Evolutionary conservation across 2,329 filamentous ascomycete genomes (phyloP), one percentile per base, ranked within the genome.

Genomic region (Arthrobotrys pseudoclavata): DNA sequence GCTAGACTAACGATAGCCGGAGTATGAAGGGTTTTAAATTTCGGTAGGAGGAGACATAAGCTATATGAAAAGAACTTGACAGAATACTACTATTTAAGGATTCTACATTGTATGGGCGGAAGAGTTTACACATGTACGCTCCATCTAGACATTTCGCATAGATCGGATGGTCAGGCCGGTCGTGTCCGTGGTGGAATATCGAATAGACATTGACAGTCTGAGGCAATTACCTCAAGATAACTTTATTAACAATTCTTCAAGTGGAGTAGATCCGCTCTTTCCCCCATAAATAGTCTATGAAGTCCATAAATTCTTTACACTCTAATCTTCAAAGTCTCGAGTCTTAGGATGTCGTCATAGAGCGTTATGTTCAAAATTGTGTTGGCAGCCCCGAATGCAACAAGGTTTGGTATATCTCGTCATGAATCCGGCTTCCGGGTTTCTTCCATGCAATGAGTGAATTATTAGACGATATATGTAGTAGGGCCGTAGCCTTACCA

Each of bases 321-420:
- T 18, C 3, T 18, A 24, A 31, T 53, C 47, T 50, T 4, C 20
- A 50, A n/a, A 9, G 13, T n/a, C 20, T 24, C 9, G 10, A 50
- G 12, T 15, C 20, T 13, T 50, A 2, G 5, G 42, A 20, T 45
- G 0, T 45, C 20, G 18, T 9, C n/a, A 20, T 9, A 12, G 29
- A 10, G 18, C 40, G 31, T 7, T 40, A 52, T 45, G 31, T 26
- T 10, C 9, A 22, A 69, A 50, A 50, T 26, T 70, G 67, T 42
- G 74, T 77, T 77, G 67, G 42, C n/a, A 1, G 29, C 13, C 42
- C 67, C 61, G 74, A 77, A 77, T 77, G 74, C 74, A 77, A 77
- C 74, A 77, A 71, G 20, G 24, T 55, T 71, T 67, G 47, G 48
- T 48, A 76, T 62, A 68, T 66, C 22, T 45, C 45, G 50, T 62